phyloP scores from a whole-genome alignment of 1,139 yeast species.

The Saccharomycopsis crataegensis region DNA sequence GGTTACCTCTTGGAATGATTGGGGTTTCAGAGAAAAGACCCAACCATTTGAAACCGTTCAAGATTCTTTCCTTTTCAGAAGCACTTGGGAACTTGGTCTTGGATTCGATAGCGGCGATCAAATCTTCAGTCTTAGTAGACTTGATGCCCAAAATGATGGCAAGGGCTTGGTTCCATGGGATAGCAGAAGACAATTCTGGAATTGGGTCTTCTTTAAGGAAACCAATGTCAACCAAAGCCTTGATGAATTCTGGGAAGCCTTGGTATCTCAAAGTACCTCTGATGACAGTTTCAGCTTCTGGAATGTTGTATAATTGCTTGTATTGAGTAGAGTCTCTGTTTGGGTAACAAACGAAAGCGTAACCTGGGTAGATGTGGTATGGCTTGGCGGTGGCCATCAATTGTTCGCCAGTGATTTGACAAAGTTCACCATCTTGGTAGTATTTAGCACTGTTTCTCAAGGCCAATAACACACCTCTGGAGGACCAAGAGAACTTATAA shows the following conservation, averaged over 20 bases:
- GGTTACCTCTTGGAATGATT: slow-evolving; percentile 86
- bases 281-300: slow-evolving; percentile 94
- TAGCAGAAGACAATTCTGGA: slow-evolving; percentile 49
- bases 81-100: slow-evolving; percentile 76
- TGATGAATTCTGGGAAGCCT: slow-evolving; percentile 97
- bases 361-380: slow-evolving; percentile 93
- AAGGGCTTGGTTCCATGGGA: slow-evolving; percentile 86
- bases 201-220: slow-evolving; percentile 73
- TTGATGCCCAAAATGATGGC: slow-evolving; percentile 67
- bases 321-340: slow-evolving; percentile 96
- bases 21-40: slow-evolving; percentile 75
- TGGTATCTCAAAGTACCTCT: slow-evolving; percentile 97
- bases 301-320: slow-evolving; percentile 85
- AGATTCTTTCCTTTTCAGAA: slow-evolving; percentile 78
- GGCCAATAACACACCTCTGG: slow-evolving; percentile 95
- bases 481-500: slow-evolving; percentile 98
- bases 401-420: slow-evolving; percentile 75
- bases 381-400: slow-evolving; percentile 95
- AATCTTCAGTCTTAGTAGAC: slow-evolving; percentile 63
- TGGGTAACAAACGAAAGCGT: slow-evolving; percentile 90
- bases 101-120: slow-evolving; percentile 65
- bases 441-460: slow-evolving; percentile 88
- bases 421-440: slow-evolving; percentile 81
- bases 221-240: slow-evolving; percentile 90
- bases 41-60: slow-evolving; percentile 88